These are phyloP conservation scores for Trametes villosa DNA, from an alignment of 768 basidiomycete genomes.

Conservation along the genomic window DNA sequence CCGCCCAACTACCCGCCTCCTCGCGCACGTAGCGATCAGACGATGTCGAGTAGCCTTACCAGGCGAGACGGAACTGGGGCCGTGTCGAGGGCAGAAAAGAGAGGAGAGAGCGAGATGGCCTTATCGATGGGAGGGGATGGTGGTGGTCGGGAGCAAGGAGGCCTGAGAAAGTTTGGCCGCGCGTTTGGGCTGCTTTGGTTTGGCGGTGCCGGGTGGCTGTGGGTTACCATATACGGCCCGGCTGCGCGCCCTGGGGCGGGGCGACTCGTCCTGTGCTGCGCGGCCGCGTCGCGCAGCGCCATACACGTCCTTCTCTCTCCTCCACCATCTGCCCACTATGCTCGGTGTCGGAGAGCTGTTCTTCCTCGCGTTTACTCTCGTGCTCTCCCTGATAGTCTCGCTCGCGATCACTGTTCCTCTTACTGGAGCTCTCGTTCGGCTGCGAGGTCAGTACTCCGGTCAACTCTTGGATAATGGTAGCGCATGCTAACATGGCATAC, in stretches of 20 bases:
- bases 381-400: constrained; percentile 59
- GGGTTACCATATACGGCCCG: constrained; percentile 1
- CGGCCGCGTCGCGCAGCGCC: not conserved
- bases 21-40: too few species aligned
- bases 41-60: too few species aligned
- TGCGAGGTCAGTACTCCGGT: constrained; percentile 51
- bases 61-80: not conserved
- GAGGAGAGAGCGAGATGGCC: not conserved
- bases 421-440: constrained; percentile 68
- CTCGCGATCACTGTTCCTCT: constrained; percentile 57
- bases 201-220: constrained; percentile 25
- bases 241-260: constrained; percentile 12
- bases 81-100: too few species aligned
- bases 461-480: not conserved
- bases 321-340: constrained; percentile 26
- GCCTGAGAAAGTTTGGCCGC: constrained; percentile 25
- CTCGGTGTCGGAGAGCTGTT: constrained; percentile 32
- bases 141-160: constrained; percentile 34
- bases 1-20: too few species aligned
- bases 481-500: not conserved
- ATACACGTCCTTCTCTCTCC: constrained; percentile 10
- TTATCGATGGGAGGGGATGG: constrained; percentile 29
- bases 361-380: constrained; percentile 45
- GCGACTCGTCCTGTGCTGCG: not conserved
- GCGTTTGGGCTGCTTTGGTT: constrained; percentile 24